phyloP scores from a whole-genome alignment of 768 basidiomycete genomes.

The Tulasnella sp. region DNA sequence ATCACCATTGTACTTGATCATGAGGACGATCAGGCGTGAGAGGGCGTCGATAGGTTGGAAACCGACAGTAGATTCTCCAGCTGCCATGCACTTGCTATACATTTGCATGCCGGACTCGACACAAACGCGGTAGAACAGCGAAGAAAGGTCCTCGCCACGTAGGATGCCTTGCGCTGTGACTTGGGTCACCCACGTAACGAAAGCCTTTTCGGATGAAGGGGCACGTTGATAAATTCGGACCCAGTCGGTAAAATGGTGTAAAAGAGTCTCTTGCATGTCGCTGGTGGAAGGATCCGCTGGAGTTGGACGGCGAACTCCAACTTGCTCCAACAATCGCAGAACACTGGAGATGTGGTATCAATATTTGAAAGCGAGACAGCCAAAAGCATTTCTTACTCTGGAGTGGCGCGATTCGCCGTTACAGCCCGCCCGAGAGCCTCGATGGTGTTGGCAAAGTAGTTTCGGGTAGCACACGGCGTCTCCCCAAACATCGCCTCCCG shows the following conservation, averaged over 20 bases:
- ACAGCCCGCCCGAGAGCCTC: constrained; percentile 68
- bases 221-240: constrained; percentile 87
- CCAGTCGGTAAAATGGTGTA: constrained; percentile 48
- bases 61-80: constrained; percentile 53
- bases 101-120: constrained; percentile 89
- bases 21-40: constrained; percentile 88
- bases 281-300: background rate
- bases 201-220: constrained; percentile 82
- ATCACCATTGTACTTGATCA: constrained; percentile 99
- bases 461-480: constrained; percentile 55
- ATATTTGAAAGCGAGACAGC: constrained; percentile 27
- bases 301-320: constrained; percentile 32
- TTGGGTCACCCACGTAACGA: constrained; percentile 94
- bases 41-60: constrained; percentile 94
- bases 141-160: constrained; percentile 90
- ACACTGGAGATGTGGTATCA: constrained; percentile 35
- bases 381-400: too few relatives aligned
- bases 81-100: constrained; percentile 55
- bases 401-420: constrained; percentile 65
- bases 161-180: constrained; percentile 93
- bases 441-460: constrained; percentile 65
- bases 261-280: constrained; percentile 21
- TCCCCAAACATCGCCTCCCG: constrained; percentile 76
- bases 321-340: constrained; percentile 63
- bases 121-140: constrained; percentile 97